Conservation (phyloP, 495 filamentous ascomycete genomes). For the Penicillium coffeae region DNA sequence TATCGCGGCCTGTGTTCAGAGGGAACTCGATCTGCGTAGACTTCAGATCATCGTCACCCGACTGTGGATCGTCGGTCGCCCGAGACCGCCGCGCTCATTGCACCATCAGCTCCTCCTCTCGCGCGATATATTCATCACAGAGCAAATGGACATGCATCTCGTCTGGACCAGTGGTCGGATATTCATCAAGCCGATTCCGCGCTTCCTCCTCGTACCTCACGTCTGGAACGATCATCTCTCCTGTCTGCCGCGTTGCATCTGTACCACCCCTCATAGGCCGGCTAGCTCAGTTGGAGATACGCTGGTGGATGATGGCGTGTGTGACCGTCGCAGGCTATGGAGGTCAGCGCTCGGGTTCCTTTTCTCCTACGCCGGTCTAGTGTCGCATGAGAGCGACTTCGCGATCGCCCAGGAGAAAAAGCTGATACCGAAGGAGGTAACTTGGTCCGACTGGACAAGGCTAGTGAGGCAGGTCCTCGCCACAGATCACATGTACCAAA, state of each 20-base stretch:
- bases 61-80: no score
- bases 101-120: no score
- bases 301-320: no score
- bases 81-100: no score
- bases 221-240: constrained; percentile 11
- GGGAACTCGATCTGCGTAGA: no score
- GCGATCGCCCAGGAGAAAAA: constrained; percentile 5
- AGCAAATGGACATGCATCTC: constrained; percentile 10
- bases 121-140: constrained; percentile 8
- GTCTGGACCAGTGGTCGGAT: constrained; percentile 6
- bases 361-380: constrained; percentile 7
- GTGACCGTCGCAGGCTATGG: constrained; percentile 4
- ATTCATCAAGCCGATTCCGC: constrained; percentile 9
- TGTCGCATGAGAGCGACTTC: constrained; percentile 5
- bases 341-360: constrained; percentile 8
- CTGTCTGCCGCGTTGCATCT: no score
- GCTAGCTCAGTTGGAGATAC: no score
- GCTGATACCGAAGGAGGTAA: constrained; percentile 8
- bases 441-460: constrained; percentile 7
- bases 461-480: constrained; percentile 5
- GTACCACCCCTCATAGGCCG: no score
- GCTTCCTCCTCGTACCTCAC: constrained; percentile 1
- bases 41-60: no score
- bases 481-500: no score
- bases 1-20: no score